Percentiles rank a stretch among this genome's conserved stretches.
phyloP scores from a whole-genome alignment of 495 filamentous ascomycete species.

The Daldinia decipiens region DNA sequence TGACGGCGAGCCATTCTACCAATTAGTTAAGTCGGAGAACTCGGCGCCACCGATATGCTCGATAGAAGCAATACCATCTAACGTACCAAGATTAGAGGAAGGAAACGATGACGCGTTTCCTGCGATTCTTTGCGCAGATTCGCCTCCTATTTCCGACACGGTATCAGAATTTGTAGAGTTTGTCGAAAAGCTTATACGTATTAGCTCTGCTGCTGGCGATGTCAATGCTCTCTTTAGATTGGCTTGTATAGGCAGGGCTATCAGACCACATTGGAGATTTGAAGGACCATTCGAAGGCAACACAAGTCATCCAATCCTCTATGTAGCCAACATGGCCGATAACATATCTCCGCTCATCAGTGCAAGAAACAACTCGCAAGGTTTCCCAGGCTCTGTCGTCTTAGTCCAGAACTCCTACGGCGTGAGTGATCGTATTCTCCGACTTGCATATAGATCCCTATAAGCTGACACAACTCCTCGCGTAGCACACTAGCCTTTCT shows the following conservation, averaged over 20 bases:
- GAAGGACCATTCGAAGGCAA: slow-evolving; percentile 57
- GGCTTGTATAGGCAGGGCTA: slow-evolving; percentile 66
- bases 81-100: slow-evolving; percentile 50
- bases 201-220: slow-evolving; percentile 64
- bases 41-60: slow-evolving; percentile 55
- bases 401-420: slow-evolving; percentile 66
- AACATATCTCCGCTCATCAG: slow-evolving; percentile 65
- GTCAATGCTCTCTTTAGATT: slow-evolving; percentile 68
- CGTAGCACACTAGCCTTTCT: slow-evolving; percentile 52
- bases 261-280: slow-evolving; percentile 68
- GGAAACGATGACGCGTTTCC: slow-evolving; percentile 60
- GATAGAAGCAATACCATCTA: slow-evolving; percentile 43
- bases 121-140: slow-evolving; percentile 73
- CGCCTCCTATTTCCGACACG: slow-evolving; percentile 55
- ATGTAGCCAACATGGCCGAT: slow-evolving; percentile 65
- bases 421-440: slow-evolving; percentile 36
- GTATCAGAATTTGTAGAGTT: slow-evolving; percentile 58
- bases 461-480: not conserved
- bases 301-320: slow-evolving; percentile 65
- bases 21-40: slow-evolving; percentile 52
- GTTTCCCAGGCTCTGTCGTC: slow-evolving; percentile 63
- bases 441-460: not conserved
- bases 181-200: slow-evolving; percentile 55
- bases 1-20: slow-evolving; percentile 63
- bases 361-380: slow-evolving; percentile 60